These are phyloP conservation scores for Ogataea pilisensis DNA, from an alignment of 805 yeast species.

Conservation along the genomic window DNA sequence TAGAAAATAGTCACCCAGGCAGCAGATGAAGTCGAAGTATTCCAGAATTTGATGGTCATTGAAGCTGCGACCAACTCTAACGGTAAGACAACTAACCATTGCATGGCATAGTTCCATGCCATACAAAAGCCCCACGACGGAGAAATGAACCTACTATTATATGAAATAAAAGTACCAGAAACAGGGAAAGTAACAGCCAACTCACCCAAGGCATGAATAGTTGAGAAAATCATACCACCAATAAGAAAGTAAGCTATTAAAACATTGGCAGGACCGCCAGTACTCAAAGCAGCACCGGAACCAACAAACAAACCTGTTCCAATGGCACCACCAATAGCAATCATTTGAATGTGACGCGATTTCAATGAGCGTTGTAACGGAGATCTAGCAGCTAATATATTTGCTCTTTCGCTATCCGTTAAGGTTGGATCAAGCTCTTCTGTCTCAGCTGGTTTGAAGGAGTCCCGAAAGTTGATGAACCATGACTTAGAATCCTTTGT, in stretches of 20 bases:
- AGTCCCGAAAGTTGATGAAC: slow-evolving; percentile 15
- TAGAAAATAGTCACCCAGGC: slow-evolving; percentile 51
- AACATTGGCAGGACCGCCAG: slow-evolving; percentile 67
- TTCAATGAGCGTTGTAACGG: slow-evolving; percentile 45
- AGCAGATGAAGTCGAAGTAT: slow-evolving; percentile 38
- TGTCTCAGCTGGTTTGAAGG: slow-evolving; percentile 17
- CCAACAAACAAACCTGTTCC: slow-evolving; percentile 77
- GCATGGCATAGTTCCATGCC: slow-evolving; percentile 49
- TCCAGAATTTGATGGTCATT: slow-evolving; percentile 43
- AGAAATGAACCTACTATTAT: slow-evolving; percentile 51
- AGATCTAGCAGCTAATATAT: slow-evolving; percentile 38
- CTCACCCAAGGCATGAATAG: slow-evolving; percentile 59
- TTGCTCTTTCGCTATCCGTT: slow-evolving; percentile 37
- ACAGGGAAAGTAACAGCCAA: slow-evolving; percentile 54
- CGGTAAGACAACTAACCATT: slow-evolving; percentile 46
- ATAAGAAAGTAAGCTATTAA: slow-evolving; percentile 51
- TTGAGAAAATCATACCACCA: slow-evolving; percentile 51
- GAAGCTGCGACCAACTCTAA: slow-evolving; percentile 48
- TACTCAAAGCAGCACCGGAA: slow-evolving; percentile 50
- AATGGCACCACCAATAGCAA: slow-evolving; percentile 72
- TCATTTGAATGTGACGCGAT: slow-evolving; percentile 65
- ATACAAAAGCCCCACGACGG: slow-evolving; percentile 53
- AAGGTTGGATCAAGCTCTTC: slow-evolving; percentile 37
- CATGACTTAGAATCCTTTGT: neutral
- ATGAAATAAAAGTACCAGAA: slow-evolving; percentile 53